Base-by-base conservation (phyloP, 2,329 filamentous ascomycete species). In the Alternaria ethzedia region DNA sequence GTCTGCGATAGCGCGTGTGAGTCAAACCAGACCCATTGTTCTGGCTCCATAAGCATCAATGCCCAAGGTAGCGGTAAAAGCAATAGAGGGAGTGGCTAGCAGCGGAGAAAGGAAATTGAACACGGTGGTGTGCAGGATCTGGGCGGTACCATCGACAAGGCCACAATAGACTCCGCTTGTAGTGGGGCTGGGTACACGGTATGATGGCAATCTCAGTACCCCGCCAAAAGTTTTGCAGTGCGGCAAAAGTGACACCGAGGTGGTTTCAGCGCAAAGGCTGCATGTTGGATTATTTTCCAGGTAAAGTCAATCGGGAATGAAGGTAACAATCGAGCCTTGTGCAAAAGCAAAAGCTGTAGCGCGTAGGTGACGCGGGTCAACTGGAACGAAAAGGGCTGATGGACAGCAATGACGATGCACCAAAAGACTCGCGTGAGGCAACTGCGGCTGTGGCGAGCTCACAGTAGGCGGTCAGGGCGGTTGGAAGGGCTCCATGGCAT, bases 371-470 rank as follows among this genome's bases (percentile, higher is more conserved):
- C 20, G 49, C 49, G 49, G 28, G 30, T 41, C n/a, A 17, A 45
- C 36, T 15, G 17, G 46, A 26, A 47, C 30, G 43, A 43, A 58
- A 58, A 56, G 49, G 50, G 32, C 60, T 51, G 45, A 45, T 30
- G 23, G 26, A 54, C 41, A 41, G 46, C 50, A 59, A 59, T 68
- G 66, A 60, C 56, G 58, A 32, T 59, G 61, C 43, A 30, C 59
- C 56, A 45, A 30, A 57, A 68, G 60, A 65, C 63, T 70, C 65
- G 67, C 67, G 63, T 69, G 67, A 68, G 61, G 63, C 63, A 69
- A 67, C 58, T 71, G 70, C 66, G 65, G 65, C 68, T 70, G 70
- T 72, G 70, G 69, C 69, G 54, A 71, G 63, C 23, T 44, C 56
- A 30, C 30, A 44, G 57, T 54, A 56, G 69, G 69, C 69, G 69